These are phyloP conservation scores for Chloranthus sessilifolius DNA, from an alignment of 164 flowering plant species.

Conservation along the genomic window DNA sequence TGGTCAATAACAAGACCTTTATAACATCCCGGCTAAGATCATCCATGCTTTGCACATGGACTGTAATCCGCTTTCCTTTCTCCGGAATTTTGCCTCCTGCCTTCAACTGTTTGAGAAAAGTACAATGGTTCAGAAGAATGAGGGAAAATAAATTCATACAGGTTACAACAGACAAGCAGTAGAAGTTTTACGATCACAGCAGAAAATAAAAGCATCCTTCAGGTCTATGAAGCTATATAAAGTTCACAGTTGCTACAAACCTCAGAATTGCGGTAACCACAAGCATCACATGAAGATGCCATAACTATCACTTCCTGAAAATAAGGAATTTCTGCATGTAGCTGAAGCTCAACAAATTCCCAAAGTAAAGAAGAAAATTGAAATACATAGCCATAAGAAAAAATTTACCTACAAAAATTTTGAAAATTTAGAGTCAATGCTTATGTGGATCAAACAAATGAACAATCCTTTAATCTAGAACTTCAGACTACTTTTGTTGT, in stretches of 20 bases:
- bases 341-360: slow-evolving; percentile 31
- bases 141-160: slow-evolving; percentile 3
- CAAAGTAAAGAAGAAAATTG: not conserved
- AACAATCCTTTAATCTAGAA: too few relatives aligned
- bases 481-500: too few relatives aligned
- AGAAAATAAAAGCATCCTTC: too few relatives aligned
- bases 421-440: too few relatives aligned
- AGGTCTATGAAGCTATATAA: not conserved
- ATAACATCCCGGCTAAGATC: slow-evolving; percentile 93
- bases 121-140: not conserved
- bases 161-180: too few relatives aligned
- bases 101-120: slow-evolving; percentile 52
- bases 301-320: slow-evolving; percentile 96
- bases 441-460: too few relatives aligned
- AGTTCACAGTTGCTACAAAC: slow-evolving; percentile 30
- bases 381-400: too few relatives aligned
- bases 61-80: slow-evolving; percentile 67
- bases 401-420: too few relatives aligned
- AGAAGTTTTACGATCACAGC: too few relatives aligned
- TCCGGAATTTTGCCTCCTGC: slow-evolving; percentile 83
- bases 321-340: slow-evolving; percentile 70
- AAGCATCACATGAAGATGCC: slow-evolving; percentile 89
- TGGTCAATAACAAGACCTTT: too few relatives aligned
- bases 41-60: slow-evolving; percentile 44
- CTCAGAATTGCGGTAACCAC: slow-evolving; percentile 97